phyloP scores from a whole-genome alignment of 1,139 yeast genomes.

The Geotrichum klebahnii region DNA sequence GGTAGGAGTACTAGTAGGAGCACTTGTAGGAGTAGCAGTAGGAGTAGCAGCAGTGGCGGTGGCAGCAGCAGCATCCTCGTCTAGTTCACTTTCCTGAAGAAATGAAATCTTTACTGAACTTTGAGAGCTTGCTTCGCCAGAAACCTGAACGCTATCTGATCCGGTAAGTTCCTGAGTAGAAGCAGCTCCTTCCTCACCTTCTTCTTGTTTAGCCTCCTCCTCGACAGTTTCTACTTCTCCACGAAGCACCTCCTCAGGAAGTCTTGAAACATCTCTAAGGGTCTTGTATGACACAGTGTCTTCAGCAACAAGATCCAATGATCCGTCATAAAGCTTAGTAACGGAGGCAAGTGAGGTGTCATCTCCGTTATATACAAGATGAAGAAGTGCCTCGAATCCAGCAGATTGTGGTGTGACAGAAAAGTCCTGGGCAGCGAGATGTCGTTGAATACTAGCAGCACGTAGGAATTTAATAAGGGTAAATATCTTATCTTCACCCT shows the following conservation, averaged over 20 bases:
- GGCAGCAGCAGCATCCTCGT: slow-evolving; percentile 24
- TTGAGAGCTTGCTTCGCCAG: not conserved
- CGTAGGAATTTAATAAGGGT: slow-evolving; percentile 36
- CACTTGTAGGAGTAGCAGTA: slow-evolving; percentile 20
- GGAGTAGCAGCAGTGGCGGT: slow-evolving; percentile 10
- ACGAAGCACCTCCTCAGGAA: slow-evolving; percentile 28
- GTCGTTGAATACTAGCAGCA: slow-evolving; percentile 38
- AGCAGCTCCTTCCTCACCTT: not conserved
- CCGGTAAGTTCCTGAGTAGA: not conserved
- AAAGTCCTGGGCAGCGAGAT: slow-evolving; percentile 26
- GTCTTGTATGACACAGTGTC: slow-evolving; percentile 29
- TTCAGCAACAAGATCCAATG: slow-evolving; percentile 30
- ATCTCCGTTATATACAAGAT: slow-evolving; percentile 37
- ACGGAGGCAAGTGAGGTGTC: slow-evolving; percentile 36
- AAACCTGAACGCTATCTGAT: not conserved
- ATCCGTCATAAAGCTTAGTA: slow-evolving; percentile 33
- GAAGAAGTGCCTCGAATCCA: slow-evolving; percentile 37
- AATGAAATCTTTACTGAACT: slow-evolving; percentile 10
- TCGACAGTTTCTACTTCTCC: slow-evolving; percentile 18
- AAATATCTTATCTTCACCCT: slow-evolving; percentile 30
- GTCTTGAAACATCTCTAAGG: slow-evolving; percentile 28
- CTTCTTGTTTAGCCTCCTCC: not conserved
- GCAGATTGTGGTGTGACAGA: slow-evolving; percentile 23
- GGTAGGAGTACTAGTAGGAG: slow-evolving; percentile 17
- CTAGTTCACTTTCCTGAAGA: slow-evolving; percentile 20